Evolutionary conservation across 345 rosid genomes (phyloP).

Genomic region (Sisymbrium irio): DNA sequence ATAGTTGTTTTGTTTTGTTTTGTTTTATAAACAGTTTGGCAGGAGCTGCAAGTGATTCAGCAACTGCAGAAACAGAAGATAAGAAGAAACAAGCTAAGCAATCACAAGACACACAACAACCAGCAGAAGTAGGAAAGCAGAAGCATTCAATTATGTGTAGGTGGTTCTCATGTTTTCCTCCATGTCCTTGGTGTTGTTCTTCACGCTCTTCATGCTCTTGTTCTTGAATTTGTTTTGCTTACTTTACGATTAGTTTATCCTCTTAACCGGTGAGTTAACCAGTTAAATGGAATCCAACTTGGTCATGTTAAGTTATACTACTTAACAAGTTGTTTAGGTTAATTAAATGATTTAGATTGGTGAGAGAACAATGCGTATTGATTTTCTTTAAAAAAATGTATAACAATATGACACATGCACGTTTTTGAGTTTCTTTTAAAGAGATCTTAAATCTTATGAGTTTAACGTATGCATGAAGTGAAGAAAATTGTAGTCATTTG

Average conservation of each 20-base stretch:
- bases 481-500: no score
- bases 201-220: conserved; percentile 9
- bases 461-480: no score
- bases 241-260: not conserved
- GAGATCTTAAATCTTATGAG: no score
- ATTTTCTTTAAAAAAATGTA: no score
- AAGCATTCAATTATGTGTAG: conserved; percentile 18
- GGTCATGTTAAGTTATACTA: not conserved
- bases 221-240: not conserved
- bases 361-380: not conserved
- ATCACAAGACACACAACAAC: not conserved
- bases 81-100: conserved; percentile 25
- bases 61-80: conserved; percentile 23
- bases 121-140: conserved; percentile 10
- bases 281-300: not conserved
- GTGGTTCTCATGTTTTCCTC: conserved; percentile 38
- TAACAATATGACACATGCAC: no score
- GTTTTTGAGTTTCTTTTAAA: no score
- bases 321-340: no score
- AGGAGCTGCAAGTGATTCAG: conserved; percentile 22
- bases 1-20: not conserved
- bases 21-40: conserved; percentile 39
- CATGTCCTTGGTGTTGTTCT: conserved; percentile 32
- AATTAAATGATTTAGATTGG: not conserved
- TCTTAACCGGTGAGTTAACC: not conserved